Evolutionary conservation across 139 green algal genomes (phyloP).

Genomic region (Coelastrella sp.): DNA sequence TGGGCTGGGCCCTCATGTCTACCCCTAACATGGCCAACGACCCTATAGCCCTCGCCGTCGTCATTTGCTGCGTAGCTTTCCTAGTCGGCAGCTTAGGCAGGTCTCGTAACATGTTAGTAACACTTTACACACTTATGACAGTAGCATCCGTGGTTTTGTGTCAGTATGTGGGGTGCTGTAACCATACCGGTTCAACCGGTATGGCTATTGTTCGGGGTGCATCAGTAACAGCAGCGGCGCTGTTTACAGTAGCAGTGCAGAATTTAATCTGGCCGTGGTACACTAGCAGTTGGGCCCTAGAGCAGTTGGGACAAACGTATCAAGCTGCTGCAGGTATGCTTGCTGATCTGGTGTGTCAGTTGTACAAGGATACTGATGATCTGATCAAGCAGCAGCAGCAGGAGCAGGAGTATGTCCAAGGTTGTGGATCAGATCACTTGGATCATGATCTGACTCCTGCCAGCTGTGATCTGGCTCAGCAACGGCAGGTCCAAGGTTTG

Average conservation of each 20-base stretch:
- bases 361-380: background rate
- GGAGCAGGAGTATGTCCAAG: background rate
- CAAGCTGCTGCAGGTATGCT: slow-evolving; percentile 20
- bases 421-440: background rate
- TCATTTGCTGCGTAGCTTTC: slow-evolving; percentile 24
- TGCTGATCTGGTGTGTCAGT: slow-evolving; percentile 17
- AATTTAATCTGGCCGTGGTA: slow-evolving; percentile 32
- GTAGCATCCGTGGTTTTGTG: slow-evolving; percentile 31
- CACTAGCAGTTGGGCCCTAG: slow-evolving; percentile 31
- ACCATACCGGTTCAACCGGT: background rate
- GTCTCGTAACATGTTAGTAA: slow-evolving; percentile 12
- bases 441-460: no score
- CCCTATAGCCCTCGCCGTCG: background rate
- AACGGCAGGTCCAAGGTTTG: background rate
- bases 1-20: slow-evolving; percentile 41
- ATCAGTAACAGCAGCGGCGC: background rate
- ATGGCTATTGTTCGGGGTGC: slow-evolving; percentile 13
- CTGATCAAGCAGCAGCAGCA: background rate
- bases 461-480: background rate
- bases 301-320: slow-evolving; percentile 28
- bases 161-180: slow-evolving; percentile 30
- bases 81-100: slow-evolving; percentile 1
- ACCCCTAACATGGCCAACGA: slow-evolving; percentile 22
- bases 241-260: slow-evolving; percentile 20
- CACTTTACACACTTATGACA: slow-evolving; percentile 40